Base-by-base conservation (phyloP, 2,329 filamentous ascomycete species). In the Rhynchosporium agropyri region DNA sequence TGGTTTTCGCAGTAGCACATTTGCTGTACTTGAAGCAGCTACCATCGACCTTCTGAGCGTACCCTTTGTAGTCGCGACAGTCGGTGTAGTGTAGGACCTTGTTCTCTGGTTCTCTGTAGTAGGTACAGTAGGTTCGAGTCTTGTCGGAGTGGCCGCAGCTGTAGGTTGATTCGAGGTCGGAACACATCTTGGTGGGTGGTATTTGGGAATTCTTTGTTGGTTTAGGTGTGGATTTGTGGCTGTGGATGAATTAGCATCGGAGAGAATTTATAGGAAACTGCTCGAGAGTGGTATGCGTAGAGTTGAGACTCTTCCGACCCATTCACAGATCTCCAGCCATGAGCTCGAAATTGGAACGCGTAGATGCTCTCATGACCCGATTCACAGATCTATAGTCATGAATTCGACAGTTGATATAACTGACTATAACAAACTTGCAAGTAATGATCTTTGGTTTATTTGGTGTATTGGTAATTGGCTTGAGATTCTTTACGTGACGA, bases 21-120 rank as follows among this genome's bases (percentile, higher is more conserved):
- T 13, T 26, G n/a, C 38, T 28, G 15, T 29, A 60, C 46, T 60
- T 60, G 36, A 51, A 3, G 13, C 57, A 60, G 10, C 26, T 53
- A 13, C 57, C 48, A 53, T 10, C 3, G 4, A 20, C 26, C 2
- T 12, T 45, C 57, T 60, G 57, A 20, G 57, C 26, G 20, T 53
- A 53, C 2, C 57, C 48, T 29, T 43, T 53, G 46, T 53, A 53
- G 20, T 7, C 2, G 8, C 46, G 36, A 29, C 57, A 60, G 5
- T 51, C 33, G 1, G 26, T 20, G 5, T n/a, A 60, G 42, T 6
- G 13, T 12, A 4, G 29, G 5, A 13, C 5, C 1, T 49, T 43
- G 20, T 36, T 60, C 48, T 53, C 33, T 1, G 48, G 20, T 1
- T 45, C 38, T 20, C 36, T 60, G 13, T 51, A 60, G 31, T 29